These are phyloP conservation scores for Apostasia shenzhenica DNA, from an alignment of 106 monocot genomes.

Conservation along the genomic window DNA sequence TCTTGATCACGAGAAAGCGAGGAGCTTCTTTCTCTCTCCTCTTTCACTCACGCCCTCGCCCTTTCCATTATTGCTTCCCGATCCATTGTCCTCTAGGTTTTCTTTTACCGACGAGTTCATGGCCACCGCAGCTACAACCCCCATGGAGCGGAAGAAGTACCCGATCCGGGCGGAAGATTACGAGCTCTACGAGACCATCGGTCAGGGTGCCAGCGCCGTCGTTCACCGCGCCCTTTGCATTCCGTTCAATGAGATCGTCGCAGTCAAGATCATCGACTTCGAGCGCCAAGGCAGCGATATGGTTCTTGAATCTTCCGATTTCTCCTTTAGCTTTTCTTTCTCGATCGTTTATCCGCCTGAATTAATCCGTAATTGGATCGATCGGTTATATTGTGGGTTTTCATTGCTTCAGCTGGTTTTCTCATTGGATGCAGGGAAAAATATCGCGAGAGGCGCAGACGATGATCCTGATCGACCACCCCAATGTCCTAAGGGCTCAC, in stretches of 20 bases:
- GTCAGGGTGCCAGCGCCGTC: conserved; percentile 75
- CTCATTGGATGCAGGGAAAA: conserved; percentile 38
- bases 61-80: not conserved
- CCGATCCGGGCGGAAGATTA: conserved; percentile 66
- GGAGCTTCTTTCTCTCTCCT: not conserved
- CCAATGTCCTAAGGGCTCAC: conserved; percentile 81
- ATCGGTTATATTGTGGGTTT: too few species aligned
- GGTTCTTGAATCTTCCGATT: not conserved
- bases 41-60: not conserved
- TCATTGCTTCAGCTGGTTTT: not conserved
- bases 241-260: conserved; percentile 58
- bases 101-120: not conserved
- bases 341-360: too few species aligned
- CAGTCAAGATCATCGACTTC: conserved; percentile 79
- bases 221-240: conserved; percentile 64
- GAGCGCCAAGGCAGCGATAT: conserved; percentile 14
- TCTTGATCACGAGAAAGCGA: not conserved
- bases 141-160: conserved; percentile 45
- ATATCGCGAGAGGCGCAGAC: conserved; percentile 84
- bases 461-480: conserved; percentile 84
- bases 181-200: conserved; percentile 58
- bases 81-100: not conserved
- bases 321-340: not conserved
- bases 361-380: too few species aligned
- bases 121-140: not conserved